These are phyloP conservation scores for Lagerstroemia speciosa DNA, from an alignment of 345 rosid species.

Conservation along the genomic window DNA sequence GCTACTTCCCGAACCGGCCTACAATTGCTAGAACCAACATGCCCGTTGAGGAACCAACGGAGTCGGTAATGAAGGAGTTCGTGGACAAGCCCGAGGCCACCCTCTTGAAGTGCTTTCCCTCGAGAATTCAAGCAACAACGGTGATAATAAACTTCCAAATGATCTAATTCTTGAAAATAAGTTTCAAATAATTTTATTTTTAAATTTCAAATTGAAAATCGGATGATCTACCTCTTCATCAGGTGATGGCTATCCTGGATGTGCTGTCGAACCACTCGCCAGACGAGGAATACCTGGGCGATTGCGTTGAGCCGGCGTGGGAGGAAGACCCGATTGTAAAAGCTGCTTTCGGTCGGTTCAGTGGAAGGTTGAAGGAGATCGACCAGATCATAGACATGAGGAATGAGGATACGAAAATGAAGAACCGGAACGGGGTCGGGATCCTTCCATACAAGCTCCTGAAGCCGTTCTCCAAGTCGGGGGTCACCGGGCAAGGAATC, in stretches of 20 bases:
- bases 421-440: constrained; percentile 38
- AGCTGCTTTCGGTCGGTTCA: constrained; percentile 29
- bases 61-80: constrained; percentile 27
- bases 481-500: constrained; percentile 42
- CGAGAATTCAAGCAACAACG: constrained; percentile 37
- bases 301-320: constrained; percentile 25
- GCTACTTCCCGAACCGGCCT: constrained; percentile 34
- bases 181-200: too few relatives aligned
- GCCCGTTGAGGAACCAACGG: constrained; percentile 31
- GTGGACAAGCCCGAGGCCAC: constrained; percentile 26
- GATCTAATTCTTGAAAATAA: too few relatives aligned
- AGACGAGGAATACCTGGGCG: constrained; percentile 46
- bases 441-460: constrained; percentile 31
- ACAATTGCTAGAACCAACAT: constrained; percentile 25
- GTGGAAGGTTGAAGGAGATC: constrained; percentile 23
- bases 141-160: background rate
- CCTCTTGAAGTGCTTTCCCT: constrained; percentile 30
- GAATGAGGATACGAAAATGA: constrained; percentile 17
- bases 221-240: too few relatives aligned
- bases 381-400: constrained; percentile 29
- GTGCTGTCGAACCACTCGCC: constrained; percentile 35
- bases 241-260: constrained; percentile 30
- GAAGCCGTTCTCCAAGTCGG: constrained; percentile 35
- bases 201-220: too few relatives aligned
- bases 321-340: constrained; percentile 17